Base-by-base conservation (phyloP, 1,139 yeast species). In the Suhomyces panamericanus region DNA sequence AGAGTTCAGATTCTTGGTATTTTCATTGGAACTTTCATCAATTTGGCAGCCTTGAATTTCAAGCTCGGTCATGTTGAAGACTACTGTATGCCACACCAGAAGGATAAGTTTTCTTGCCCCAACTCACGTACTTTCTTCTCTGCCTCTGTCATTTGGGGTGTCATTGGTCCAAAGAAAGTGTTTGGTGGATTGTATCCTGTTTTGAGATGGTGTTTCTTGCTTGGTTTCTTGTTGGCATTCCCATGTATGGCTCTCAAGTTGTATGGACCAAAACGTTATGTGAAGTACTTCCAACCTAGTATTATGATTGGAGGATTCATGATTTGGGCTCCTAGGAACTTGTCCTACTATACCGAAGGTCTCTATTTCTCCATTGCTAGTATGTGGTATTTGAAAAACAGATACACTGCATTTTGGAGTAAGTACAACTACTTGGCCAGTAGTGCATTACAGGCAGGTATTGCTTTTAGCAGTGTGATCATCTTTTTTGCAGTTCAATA, bases 61-160 rank as follows among this genome's bases (percentile, higher is more conserved):
- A 75, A 74, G 55, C 59, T 80, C 24, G 62, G 66, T 28, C 69
- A 70, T 47, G 65, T 80, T 47, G 59, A 64, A n/a, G 76, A 71
- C 41, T 65, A 77, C 51, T 83, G 87, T 62, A 59, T 62, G 3
- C 62, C 70, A 13, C 53, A 57, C 28, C 80, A 79, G 46, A 42
- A 57, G 8, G 63, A 71, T 28, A 64, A 65, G 26, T 79, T 77
- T 56, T 65, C 77, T 2, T 81, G 85, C 57, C 80, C 79, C 28
- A 65, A 59, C 38, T 70, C 73, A 14, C 64, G 60, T 33, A 75
- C 75, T 1, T 80, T 74, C 58, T 81, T 69, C 64, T 70, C 72
- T 41, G 81, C 87, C 7, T 75, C 83, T 4, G 74, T 83, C 32
- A 69, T 80, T 38, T 84, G 88, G 88, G 87, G 87, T 45, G 78